These are phyloP conservation scores for Avena insularis DNA, from an alignment of 176 grass and related monocot species.

Conservation along the genomic window DNA sequence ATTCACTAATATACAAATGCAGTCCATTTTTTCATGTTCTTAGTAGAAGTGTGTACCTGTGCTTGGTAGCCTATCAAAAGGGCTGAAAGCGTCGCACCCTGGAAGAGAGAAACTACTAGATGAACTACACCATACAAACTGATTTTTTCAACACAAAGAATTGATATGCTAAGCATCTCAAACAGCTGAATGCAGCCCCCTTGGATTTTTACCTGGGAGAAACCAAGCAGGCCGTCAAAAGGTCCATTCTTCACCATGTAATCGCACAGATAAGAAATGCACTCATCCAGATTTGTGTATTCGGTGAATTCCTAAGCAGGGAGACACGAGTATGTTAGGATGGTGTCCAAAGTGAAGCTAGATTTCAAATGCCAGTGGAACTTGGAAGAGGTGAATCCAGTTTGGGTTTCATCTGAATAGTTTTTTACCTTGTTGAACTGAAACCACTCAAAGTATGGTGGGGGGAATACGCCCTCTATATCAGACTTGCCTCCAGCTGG, in stretches of 20 bases:
- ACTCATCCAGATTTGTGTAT: conserved; percentile 86
- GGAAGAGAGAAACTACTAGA: conserved; percentile 27
- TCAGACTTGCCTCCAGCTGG: conserved; percentile 76
- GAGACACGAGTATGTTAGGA: neutral
- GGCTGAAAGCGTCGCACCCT: conserved; percentile 80
- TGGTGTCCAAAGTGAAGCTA: neutral
- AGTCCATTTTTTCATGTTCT: neutral
- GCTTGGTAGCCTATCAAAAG: conserved; percentile 83
- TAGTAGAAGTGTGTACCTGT: conserved; percentile 50
- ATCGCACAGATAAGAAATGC: conserved; percentile 67
- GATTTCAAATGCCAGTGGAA: neutral
- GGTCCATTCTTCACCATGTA: conserved; percentile 87
- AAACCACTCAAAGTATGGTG: conserved; percentile 92
- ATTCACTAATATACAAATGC: neutral
- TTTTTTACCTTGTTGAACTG: conserved; percentile 77
- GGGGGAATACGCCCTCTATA: conserved; percentile 77
- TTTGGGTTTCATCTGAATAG: neutral
- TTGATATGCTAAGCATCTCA: neutral
- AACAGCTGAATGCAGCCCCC: neutral
- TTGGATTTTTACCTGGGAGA: conserved; percentile 75
- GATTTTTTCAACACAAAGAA: neutral
- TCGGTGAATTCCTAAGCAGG: conserved; percentile 72
- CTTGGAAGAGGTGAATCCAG: neutral
- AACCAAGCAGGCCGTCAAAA: conserved; percentile 83
- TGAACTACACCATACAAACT: neutral